Evolutionary conservation across 1,284 basidiomycete genomes (phyloP), one percentile per base, ranked within the genome.

Genomic region (Sporisorium iseilematis-ciliati): DNA sequence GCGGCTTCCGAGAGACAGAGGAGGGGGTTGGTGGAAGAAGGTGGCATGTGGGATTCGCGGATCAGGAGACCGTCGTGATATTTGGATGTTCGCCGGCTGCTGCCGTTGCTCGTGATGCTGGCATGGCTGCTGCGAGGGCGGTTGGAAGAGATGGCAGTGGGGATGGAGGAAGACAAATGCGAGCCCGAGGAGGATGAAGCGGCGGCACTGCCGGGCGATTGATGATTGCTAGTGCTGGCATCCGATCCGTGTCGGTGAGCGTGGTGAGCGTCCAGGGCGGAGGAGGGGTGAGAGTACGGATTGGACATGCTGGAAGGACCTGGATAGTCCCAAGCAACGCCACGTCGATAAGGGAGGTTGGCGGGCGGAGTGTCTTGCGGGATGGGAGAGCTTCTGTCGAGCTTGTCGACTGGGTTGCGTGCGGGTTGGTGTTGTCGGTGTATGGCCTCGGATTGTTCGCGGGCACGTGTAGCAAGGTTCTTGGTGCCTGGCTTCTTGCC

Each of bases 401-500:
- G 25, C 59, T 71, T 65, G 50, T 23, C 20, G 26, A 53, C 51
- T 3, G 53, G 20, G 21, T 35, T 29, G 18, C 33, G 57, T 11
- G 57, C 11, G 0, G 54, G 54, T 20, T 41, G 51, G n/a, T 66
- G 66, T 12, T 66, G 72, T 23, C 63, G 66, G 18, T 75, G 72
- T 33, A 66, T 23, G 2, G 66, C 72, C 45, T 75, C 66, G 2
- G 58, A 51, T 29, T 75, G 72, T 56, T 75, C 72, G 26, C 72
- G 57, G 2, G 72, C 72, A 12, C 72, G 62, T 21, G 72, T 75
- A 20, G 72, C 72, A 7, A 75, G 57, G 42, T 75, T 75, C 33
- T 75, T 75, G n/a, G 72, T 75, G 12, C 72, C 72, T 7, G 72
- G 72, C 57, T 75, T 75, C 29, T 75, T 75, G 26, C 72, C 72